A percentile compares a stretch with the other conserved stretches of the same genome.
phyloP scores from a whole-genome alignment of 352 stramenopile genomes.

The Plasmopara muralis region DNA sequence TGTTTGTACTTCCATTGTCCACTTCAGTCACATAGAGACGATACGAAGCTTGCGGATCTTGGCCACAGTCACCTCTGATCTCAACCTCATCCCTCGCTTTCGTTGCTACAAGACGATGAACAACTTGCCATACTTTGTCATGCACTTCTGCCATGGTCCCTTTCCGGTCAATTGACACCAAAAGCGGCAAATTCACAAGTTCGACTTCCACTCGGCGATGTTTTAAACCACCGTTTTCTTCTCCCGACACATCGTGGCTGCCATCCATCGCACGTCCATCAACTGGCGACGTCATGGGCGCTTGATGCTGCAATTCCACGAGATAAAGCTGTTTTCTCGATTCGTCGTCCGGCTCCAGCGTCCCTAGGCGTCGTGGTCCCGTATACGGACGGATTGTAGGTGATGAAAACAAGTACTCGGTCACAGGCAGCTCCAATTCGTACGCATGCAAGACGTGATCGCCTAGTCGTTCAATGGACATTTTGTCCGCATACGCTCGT shows the following conservation, averaged over 20 bases:
- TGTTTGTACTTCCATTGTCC: conserved; percentile 37
- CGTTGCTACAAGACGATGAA: conserved; percentile 60
- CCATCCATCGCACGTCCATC: conserved; percentile 28
- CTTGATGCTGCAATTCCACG: conserved; percentile 66
- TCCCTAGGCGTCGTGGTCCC: conserved; percentile 19
- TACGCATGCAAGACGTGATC: conserved; percentile 77
- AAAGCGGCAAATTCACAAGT: conserved; percentile 66
- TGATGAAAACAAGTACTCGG: conserved; percentile 65
- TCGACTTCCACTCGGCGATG: conserved; percentile 67
- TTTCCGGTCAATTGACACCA: conserved; percentile 56
- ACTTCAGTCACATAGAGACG: conserved; percentile 54
- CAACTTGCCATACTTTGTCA: conserved; percentile 69
- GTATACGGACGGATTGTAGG: conserved; percentile 37
- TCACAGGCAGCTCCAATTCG: conserved; percentile 74
- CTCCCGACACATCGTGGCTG: conserved; percentile 25
- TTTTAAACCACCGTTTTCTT: conserved; percentile 39
- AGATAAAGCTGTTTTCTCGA: conserved; percentile 49
- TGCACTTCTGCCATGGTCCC: conserved; percentile 70
- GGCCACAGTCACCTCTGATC: conserved; percentile 26
- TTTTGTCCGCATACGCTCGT: conserved; percentile 37
- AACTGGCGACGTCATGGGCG: conserved; percentile 48
- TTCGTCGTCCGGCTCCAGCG: conserved; percentile 11
- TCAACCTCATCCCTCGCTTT: conserved; percentile 16
- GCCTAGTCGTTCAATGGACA: conserved; percentile 40
- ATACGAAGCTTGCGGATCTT: conserved; percentile 49